Base-by-base conservation (phyloP, 495 filamentous ascomycete genomes). In the Trichoderma virens region DNA sequence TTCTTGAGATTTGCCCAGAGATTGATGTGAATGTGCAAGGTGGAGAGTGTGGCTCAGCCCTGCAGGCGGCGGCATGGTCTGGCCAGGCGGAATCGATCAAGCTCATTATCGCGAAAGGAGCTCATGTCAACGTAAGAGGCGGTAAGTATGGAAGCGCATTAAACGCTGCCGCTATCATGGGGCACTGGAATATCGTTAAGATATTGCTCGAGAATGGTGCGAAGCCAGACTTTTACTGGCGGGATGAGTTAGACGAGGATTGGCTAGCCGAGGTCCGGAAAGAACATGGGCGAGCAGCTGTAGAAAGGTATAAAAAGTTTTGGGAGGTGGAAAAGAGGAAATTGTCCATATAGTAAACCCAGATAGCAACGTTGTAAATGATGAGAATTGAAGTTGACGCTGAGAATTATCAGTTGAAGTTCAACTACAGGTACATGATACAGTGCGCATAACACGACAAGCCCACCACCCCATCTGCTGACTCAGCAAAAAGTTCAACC, bases 401-500 rank as follows among this genome's bases (percentile, higher is more conserved):
- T n/a, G n/a, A n/a, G n/a, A n/a, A n/a, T 35, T 35, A 35, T 35
- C 34, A 35, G 11, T 35, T n/a, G n/a, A n/a, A n/a, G n/a, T n/a
- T n/a, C n/a, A n/a, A n/a, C n/a, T n/a, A n/a, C n/a, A n/a, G n/a
- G n/a, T n/a, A n/a, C n/a, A n/a, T n/a, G 13, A 11, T 30, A 56
- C 51, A 56, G 51, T 56, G 51, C 25, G 51, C 27, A 56, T 8
- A 3, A 56, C 25, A 30, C 11, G 2, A 27, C n/a, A 11, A 27
- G 11, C 11, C 13, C 51, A 11, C 32, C 32, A 4, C 32, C 32
- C 6, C 31, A 13, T 8, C 14, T 20, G 59, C 38, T 62, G 34
- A 45, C 61, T 62, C 34, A 62, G 39, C 61, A 62, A 51, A 38
- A 47, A 28, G 23, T 35, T 61, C 35, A 20, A 39, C 14, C 16